Evolutionary conservation across 768 basidiomycete genomes (phyloP), one percentile per base, ranked within the genome.

Genomic region (Russula vinacea): DNA sequence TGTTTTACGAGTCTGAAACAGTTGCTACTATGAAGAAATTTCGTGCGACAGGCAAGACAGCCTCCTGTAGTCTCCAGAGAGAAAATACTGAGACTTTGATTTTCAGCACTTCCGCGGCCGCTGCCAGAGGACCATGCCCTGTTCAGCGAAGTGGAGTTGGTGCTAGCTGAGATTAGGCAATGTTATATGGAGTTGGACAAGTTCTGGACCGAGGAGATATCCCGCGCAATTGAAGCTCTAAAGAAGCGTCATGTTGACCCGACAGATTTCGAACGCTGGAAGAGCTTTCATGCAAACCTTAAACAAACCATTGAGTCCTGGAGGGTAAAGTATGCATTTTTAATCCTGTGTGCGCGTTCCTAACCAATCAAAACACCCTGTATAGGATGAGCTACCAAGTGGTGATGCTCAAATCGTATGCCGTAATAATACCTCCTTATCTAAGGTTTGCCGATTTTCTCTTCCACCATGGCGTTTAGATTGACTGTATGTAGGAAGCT

Each of bases 171-270:
- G 42, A 45, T 57, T 33, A 17, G n/a, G 13, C 42, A 16, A n/a
- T 57, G 56, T 35, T 57, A 45, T 26, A 32, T 32, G 26, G 56
- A 57, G 2, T 55, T 47, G 44, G 26, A 45, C 7, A 57, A 57
- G 13, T 57, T 57, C 26, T 56, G 56, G 40, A 32, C 10, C 3
- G 42, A 45, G 8, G 56, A 47, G 56, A 57, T 57, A 44, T 11
- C 11, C 6, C 57, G 44, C 16, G 44, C 33, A 1, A 19, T 47
- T 13, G 39, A 58, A 35, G 45, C 57, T 1, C 44, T 58, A 3
- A 2, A 58, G 57, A 58, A 13, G 3, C 32, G 45, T 22, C 57
- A 32, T 14, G 44, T 58, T 8, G 44, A 45, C 22, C 14, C 32
- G 29, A 22, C 14, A 7, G 57, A 58, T 49, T 5, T 47, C 1